A percentile compares a stretch with the other conserved stretches of the same genome.
Conservation (phyloP, 1,284 basidiomycete species). For the Meripilus lineatus region DNA sequence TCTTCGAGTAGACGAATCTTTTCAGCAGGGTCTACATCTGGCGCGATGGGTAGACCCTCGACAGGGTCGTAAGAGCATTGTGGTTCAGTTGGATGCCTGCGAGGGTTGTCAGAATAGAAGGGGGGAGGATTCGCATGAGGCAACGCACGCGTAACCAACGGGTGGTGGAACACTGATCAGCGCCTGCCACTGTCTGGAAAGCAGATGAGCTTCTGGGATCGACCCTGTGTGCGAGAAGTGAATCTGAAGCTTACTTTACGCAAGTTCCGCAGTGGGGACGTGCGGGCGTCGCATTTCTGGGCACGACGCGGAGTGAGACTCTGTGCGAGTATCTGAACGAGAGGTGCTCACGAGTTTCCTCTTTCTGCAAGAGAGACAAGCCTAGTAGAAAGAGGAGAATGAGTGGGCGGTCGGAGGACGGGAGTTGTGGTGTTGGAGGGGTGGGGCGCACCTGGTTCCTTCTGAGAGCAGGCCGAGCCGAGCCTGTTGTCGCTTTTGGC, state of each 20-base stretch:
- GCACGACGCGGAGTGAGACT: slow-evolving; percentile 8
- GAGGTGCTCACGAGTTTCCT: slow-evolving; percentile 64
- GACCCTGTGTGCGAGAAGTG: slow-evolving; percentile 5
- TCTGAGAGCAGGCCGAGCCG: slow-evolving; percentile 59
- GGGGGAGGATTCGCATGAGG: slow-evolving; percentile 1
- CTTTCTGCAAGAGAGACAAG: slow-evolving; percentile 75
- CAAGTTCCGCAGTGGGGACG: slow-evolving; percentile 80
- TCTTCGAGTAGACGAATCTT: slow-evolving; percentile 74
- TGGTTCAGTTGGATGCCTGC: slow-evolving; percentile 75
- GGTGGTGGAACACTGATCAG: slow-evolving; percentile 74
- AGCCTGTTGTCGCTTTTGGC: slow-evolving; percentile 52
- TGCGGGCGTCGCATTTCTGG: slow-evolving; percentile 82
- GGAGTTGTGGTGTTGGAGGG: neutral
- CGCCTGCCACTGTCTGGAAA: slow-evolving; percentile 66
- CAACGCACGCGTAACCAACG: slow-evolving; percentile 68
- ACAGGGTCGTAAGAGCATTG: slow-evolving; percentile 81
- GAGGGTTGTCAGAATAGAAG: slow-evolving; percentile 8
- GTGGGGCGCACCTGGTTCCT: slow-evolving; percentile 61
- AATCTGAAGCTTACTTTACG: slow-evolving; percentile 52
- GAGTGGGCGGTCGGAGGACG: slow-evolving; percentile 8
- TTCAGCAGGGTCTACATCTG: slow-evolving; percentile 69
- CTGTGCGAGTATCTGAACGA: slow-evolving; percentile 8
- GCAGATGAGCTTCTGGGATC: too few relatives aligned
- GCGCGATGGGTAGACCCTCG: slow-evolving; percentile 68
- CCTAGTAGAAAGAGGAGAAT: slow-evolving; percentile 35